Conservation (phyloP, 2,329 filamentous ascomycete genomes). For the Pleurostoma richardsiae region DNA sequence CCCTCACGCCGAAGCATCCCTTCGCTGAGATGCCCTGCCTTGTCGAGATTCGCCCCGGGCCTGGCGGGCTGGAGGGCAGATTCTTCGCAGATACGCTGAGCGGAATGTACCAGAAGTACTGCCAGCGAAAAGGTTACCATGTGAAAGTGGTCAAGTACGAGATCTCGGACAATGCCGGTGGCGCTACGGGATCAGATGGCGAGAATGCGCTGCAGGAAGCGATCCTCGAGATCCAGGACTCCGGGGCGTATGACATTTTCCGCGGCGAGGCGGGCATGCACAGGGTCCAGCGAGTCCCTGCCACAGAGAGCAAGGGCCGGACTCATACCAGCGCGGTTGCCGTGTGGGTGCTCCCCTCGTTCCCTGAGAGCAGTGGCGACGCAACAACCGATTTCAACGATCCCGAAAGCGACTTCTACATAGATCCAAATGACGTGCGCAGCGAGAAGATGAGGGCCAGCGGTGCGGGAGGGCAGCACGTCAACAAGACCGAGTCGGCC, state of each 20-base stretch:
- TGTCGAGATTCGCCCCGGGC: constrained; percentile 86
- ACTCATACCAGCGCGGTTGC: constrained; percentile 92
- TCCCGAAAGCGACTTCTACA: constrained; percentile 85
- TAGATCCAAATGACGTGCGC: constrained; percentile 77
- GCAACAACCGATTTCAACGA: constrained; percentile 61
- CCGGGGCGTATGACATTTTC: constrained; percentile 75
- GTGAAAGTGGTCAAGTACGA: constrained; percentile 75
- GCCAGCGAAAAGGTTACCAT: constrained; percentile 62
- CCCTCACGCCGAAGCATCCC: constrained; percentile 81
- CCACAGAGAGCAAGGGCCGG: constrained; percentile 84
- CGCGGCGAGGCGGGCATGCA: constrained; percentile 91
- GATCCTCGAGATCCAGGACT: constrained; percentile 73
- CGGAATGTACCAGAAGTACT: constrained; percentile 84
- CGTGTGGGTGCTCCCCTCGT: constrained; percentile 85
- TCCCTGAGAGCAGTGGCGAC: constrained; percentile 53
- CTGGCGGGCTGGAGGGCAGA: constrained; percentile 84
- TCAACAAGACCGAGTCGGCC: constrained; percentile 97
- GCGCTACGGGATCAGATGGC: constrained; percentile 44
- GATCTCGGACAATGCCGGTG: constrained; percentile 58
- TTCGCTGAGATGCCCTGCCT: constrained; percentile 88
- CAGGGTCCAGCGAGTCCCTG: constrained; percentile 87
- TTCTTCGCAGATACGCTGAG: constrained; percentile 85
- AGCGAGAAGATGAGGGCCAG: constrained; percentile 87
- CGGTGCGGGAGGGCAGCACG: constrained; percentile 93
- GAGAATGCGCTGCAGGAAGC: constrained; percentile 78